Base-by-base conservation (phyloP, 2,329 filamentous ascomycete species). In the Plenodomus lindquistii region DNA sequence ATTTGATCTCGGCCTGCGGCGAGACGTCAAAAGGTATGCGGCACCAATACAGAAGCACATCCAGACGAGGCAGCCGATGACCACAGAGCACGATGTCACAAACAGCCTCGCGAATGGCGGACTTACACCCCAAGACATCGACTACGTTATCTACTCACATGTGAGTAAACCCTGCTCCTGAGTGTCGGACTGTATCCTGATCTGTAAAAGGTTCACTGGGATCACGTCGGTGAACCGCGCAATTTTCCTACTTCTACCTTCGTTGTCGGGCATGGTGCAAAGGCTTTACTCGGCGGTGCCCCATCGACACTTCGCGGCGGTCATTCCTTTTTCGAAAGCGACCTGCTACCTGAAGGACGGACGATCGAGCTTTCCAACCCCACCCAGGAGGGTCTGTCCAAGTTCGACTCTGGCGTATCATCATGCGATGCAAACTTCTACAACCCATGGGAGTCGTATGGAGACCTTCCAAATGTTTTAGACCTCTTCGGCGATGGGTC, bases 1-100 rank as follows among this genome's bases (percentile, higher is more conserved):
- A 31, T 84, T 83, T 59, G 81, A 84, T 50, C 70, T 84, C 0
- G 81, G 81, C 1, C 59, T 83, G 22, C 76, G 80, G 43, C 70
- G 74, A 41, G 72, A 80, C 27, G 52, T 76, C 5, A 62, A 62
- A 15, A 66, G 69, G 41, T 84, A 84, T 60, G 67, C 75, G 1
- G 52, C 63, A 6, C 64, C 70, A 2, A 73, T 80, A 42, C 77
- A 77, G 48, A 70, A 70, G 18, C 80, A 83, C 49, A 66, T 81
- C 18, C 63, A 71, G 21, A 69, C 70, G 29, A 73, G 81, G 27
- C 71, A 76, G 39, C 80, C 80, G 1, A 62, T 71, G 50, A 62
- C 42, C 50, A 77, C 57, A 46, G 69, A 61, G 44, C 69, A 77
- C 21, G 66, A 73, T 22, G 73, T 75, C 0, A 75, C 73, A 0